These are phyloP conservation scores for Saccharomycopsis capsularis DNA, from an alignment of 805 yeast genomes.

Conservation along the genomic window DNA sequence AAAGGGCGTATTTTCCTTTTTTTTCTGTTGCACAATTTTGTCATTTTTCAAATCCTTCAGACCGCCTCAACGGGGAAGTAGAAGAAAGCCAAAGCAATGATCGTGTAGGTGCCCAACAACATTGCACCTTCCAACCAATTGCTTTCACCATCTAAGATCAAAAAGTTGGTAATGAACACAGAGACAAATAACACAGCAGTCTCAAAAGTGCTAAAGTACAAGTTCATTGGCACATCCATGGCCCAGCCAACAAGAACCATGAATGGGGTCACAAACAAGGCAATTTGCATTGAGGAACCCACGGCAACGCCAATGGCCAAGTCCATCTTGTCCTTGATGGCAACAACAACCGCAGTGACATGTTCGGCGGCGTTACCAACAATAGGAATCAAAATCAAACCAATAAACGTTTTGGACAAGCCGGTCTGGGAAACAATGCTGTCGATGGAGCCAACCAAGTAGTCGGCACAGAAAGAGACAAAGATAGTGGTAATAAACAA, in stretches of 20 bases:
- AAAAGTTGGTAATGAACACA: slow-evolving; percentile 79
- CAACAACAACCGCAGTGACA: slow-evolving; percentile 92
- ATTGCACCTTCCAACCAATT: slow-evolving; percentile 97
- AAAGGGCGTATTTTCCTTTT: neutral
- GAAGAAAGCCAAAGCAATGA: slow-evolving; percentile 85
- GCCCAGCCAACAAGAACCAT: slow-evolving; percentile 93
- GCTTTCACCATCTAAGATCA: slow-evolving; percentile 88
- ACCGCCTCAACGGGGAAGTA: slow-evolving; percentile 57
- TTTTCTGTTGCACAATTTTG: neutral
- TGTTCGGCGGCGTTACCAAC: slow-evolving; percentile 99
- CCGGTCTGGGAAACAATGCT: slow-evolving; percentile 78
- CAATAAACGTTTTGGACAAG: slow-evolving; percentile 89
- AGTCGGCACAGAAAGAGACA: slow-evolving; percentile 90
- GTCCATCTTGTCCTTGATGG: slow-evolving; percentile 95
- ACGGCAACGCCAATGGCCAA: slow-evolving; percentile 95
- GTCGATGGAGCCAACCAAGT: slow-evolving; percentile 88
- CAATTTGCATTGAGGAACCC: slow-evolving; percentile 93
- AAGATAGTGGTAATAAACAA: slow-evolving; percentile 63
- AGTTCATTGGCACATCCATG: slow-evolving; percentile 84
- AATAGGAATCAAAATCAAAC: slow-evolving; percentile 87
- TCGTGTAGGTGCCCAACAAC: slow-evolving; percentile 78
- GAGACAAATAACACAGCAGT: slow-evolving; percentile 87
- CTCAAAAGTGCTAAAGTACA: slow-evolving; percentile 88
- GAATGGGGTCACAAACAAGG: slow-evolving; percentile 91
- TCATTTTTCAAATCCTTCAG: neutral